phyloP scores from a whole-genome alignment of 495 filamentous ascomycete genomes.

The Bacidia gigantensis region DNA sequence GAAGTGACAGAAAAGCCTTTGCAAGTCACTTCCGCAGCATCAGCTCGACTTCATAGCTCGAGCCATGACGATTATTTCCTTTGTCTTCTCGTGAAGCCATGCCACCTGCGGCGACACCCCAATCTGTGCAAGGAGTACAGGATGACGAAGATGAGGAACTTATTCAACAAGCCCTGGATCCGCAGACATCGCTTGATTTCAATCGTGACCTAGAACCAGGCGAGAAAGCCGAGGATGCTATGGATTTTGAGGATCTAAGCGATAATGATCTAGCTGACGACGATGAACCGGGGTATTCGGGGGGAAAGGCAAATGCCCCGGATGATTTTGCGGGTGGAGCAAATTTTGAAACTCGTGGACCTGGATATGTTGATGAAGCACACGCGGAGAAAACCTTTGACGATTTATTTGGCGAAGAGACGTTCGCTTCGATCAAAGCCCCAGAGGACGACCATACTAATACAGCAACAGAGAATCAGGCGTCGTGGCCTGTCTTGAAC shows the following conservation, averaged over 20 bases:
- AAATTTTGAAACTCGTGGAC: slow-evolving; percentile 1
- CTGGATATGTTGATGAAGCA: no score
- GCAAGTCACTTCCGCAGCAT: no score
- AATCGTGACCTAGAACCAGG: slow-evolving; percentile 40
- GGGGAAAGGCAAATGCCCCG: slow-evolving; percentile 5
- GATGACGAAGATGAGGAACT: slow-evolving; percentile 38
- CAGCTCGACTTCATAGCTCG: no score
- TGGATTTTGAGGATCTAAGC: slow-evolving; percentile 79
- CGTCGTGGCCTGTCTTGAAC: no score
- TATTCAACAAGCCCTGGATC: slow-evolving; percentile 30
- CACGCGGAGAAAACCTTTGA: slow-evolving; percentile 42
- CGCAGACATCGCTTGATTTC: slow-evolving; percentile 31
- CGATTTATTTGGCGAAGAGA: slow-evolving; percentile 29
- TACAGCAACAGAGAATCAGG: no score
- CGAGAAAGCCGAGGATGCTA: slow-evolving; percentile 66
- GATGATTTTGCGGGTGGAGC: slow-evolving; percentile 8
- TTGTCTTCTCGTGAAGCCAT: slow-evolving; percentile 17
- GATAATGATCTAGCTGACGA: slow-evolving; percentile 61
- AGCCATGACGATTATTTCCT: no score
- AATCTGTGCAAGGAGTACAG: slow-evolving; percentile 17
- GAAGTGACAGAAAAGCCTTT: no score
- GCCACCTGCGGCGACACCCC: slow-evolving; percentile 35
- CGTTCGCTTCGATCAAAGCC: slow-evolving; percentile 27
- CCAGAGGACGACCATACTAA: neutral
- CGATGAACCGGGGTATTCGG: slow-evolving; percentile 31